These are phyloP conservation scores for Ophiostoma himal-ulmi DNA, from an alignment of 2,329 filamentous ascomycete species.

Conservation along the genomic window DNA sequence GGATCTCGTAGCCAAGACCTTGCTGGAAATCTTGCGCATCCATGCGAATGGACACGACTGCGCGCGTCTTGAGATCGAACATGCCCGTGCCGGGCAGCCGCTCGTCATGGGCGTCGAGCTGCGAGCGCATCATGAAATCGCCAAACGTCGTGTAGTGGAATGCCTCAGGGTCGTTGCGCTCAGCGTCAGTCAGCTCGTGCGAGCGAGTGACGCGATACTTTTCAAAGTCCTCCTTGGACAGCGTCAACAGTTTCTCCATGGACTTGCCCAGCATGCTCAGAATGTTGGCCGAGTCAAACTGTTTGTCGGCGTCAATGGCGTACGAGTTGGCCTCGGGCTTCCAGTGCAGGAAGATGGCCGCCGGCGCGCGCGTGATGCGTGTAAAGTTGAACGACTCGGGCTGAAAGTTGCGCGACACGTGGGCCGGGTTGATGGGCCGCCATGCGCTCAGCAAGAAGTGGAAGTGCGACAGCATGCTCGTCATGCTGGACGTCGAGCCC, in stretches of 20 bases:
- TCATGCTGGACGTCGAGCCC: conserved; percentile 97
- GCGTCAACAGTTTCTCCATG: conserved; percentile 89
- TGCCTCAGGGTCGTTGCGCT: conserved; percentile 65
- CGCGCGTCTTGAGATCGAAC: conserved; percentile 93
- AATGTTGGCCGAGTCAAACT: conserved; percentile 78
- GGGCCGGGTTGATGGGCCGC: conserved; percentile 62
- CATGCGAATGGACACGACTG: conserved; percentile 89
- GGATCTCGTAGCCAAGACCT: conserved; percentile 83
- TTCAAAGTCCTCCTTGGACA: conserved; percentile 77
- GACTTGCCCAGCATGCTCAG: conserved; percentile 90
- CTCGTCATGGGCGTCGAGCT: conserved; percentile 83
- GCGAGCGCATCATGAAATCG: conserved; percentile 89
- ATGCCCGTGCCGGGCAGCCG: conserved; percentile 85
- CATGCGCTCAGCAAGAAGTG: conserved; percentile 85
- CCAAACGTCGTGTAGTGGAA: conserved; percentile 84
- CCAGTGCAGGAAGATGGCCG: conserved; percentile 74
- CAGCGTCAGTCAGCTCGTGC: conserved; percentile 63
- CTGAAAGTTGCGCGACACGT: conserved; percentile 62
- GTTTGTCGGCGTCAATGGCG: conserved; percentile 92
- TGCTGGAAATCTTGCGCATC: conserved; percentile 64
- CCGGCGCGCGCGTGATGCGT: conserved; percentile 62
- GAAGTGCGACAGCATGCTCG: conserved; percentile 77
- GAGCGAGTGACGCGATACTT: conserved; percentile 67
- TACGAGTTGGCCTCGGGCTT: conserved; percentile 79
- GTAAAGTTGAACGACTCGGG: conserved; percentile 64